Base-by-base conservation (phyloP, 2,329 filamentous ascomycete genomes). In the Cryphonectria nitschkei region DNA sequence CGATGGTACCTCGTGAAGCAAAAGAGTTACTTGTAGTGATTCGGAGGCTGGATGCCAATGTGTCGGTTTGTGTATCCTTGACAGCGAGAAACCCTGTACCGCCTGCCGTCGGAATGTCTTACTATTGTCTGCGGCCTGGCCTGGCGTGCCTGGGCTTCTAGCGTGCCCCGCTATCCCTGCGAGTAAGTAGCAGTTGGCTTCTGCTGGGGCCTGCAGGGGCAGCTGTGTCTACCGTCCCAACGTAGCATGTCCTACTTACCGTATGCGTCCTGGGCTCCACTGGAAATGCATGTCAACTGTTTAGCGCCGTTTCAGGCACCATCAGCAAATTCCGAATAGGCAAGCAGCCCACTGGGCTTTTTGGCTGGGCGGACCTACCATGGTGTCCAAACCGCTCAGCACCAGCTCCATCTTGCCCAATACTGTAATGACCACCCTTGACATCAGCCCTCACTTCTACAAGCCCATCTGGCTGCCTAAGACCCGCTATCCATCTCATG, bases 221-320 rank as follows among this genome's bases (percentile, higher is more conserved):
- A 58, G 26, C 54, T 58, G 54, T 56, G 26, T 11, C 26, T 32
- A 32, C 54, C 26, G 54, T 32, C 29, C 43, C 16, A 19, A 46
- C 6, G 43, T 50, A n/a, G 46, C 46, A 50, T 22, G 43, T 50
- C 22, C 46, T 6, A 50, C 46, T 50, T 50, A 50, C 46, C 16
- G 54, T 16, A 58, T 58, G 54, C 54, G 13, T 58, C 54, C 54
- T 29, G 29, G 54, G 54, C 26, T 19, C 54, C 54, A 58, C 54
- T 19, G 54, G 9, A 32, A 8, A 58, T 58, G 54, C 54, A 58
- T 32, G 54, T 58, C 54, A 58, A 29, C 26, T 58, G 29, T 32
- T 32, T 58, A 58, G 54, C 54, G 26, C 54, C 54, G 54, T 58
- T 58, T 58, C 54, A 58, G 54, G 54, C 54, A 14, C 54, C 54